Conservation (phyloP, 129 eudicot genomes). For the Lonicera japonica region DNA sequence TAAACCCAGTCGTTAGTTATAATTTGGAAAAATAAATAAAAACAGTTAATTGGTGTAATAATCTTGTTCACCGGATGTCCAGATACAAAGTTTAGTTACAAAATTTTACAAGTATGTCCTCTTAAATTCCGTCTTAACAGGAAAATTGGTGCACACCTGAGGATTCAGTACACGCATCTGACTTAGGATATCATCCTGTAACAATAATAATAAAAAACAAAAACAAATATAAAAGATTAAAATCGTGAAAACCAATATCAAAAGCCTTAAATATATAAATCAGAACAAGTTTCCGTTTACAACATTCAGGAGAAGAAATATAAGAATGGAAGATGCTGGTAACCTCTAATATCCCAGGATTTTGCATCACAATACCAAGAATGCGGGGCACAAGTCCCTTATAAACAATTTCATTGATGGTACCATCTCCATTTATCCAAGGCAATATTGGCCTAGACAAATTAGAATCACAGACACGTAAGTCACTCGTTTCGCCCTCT, state of each 20-base stretch:
- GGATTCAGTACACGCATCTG: constrained; percentile 70
- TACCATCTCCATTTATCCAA: constrained; percentile 96
- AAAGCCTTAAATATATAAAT: background rate
- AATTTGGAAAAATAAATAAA: too few species aligned
- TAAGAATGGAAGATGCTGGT: too few species aligned
- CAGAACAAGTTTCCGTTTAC: constrained; percentile 6
- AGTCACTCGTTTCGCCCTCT: constrained; percentile 14
- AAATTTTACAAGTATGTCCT: too few species aligned
- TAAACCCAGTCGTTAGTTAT: background rate
- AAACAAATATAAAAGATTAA: too few species aligned
- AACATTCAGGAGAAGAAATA: too few species aligned
- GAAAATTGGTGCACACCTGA: constrained; percentile 79
- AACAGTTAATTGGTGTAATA: background rate
- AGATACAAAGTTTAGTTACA: too few species aligned
- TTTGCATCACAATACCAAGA: constrained; percentile 83
- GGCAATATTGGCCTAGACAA: constrained; percentile 67
- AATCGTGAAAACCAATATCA: background rate
- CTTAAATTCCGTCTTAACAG: too few species aligned
- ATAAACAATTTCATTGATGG: constrained; percentile 63
- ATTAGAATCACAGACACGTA: constrained; percentile 16
- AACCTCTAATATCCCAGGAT: constrained; percentile 95
- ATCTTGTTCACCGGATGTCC: too few species aligned
- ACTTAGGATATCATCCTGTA: constrained; percentile 49
- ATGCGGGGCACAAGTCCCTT: constrained; percentile 80
- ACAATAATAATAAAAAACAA: background rate